Percentiles rank a stretch among this genome's conserved stretches.
These are phyloP conservation scores for Pulveroboletus ridleyi DNA, from an alignment of 1,284 basidiomycete genomes.

Conservation along the genomic window DNA sequence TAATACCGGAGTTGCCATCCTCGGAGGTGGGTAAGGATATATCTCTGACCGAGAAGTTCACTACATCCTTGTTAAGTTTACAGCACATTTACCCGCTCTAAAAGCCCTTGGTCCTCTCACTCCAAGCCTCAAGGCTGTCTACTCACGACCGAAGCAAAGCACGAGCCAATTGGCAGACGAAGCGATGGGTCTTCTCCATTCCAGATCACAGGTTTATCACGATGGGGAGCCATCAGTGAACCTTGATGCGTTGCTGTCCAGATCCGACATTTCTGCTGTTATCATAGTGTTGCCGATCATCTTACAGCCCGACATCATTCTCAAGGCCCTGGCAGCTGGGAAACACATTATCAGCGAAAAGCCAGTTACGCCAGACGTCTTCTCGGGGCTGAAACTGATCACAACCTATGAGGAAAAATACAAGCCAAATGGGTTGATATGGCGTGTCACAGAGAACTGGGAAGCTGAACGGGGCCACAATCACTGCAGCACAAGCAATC, in stretches of 20 bases:
- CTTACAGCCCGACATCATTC: slow-evolving; percentile 71
- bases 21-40: slow-evolving; percentile 56
- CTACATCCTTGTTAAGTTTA: slow-evolving; percentile 30
- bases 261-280: slow-evolving; percentile 74
- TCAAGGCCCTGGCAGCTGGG: slow-evolving; percentile 68
- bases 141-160: slow-evolving; percentile 78
- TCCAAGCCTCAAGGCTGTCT: slow-evolving; percentile 67
- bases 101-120: slow-evolving; percentile 52
- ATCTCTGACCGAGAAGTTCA: slow-evolving; percentile 41
- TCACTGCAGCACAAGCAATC: slow-evolving; percentile 59
- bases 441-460: slow-evolving; percentile 89
- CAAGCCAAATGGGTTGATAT: slow-evolving; percentile 75
- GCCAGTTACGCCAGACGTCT: slow-evolving; percentile 79
- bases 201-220: slow-evolving; percentile 59
- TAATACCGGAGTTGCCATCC: slow-evolving; percentile 60
- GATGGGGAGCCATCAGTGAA: slow-evolving; percentile 52
- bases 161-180: slow-evolving; percentile 55
- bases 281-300: slow-evolving; percentile 83
- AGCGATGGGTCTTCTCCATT: slow-evolving; percentile 47
- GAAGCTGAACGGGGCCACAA: slow-evolving; percentile 73
- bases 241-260: slow-evolving; percentile 69
- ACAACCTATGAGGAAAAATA: slow-evolving; percentile 68
- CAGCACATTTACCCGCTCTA: slow-evolving; percentile 80
- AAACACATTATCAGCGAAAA: slow-evolving; percentile 92
- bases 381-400: slow-evolving; percentile 68